Base-by-base conservation (phyloP, 176 grass and related monocot species). In the Zoysia japonica region DNA sequence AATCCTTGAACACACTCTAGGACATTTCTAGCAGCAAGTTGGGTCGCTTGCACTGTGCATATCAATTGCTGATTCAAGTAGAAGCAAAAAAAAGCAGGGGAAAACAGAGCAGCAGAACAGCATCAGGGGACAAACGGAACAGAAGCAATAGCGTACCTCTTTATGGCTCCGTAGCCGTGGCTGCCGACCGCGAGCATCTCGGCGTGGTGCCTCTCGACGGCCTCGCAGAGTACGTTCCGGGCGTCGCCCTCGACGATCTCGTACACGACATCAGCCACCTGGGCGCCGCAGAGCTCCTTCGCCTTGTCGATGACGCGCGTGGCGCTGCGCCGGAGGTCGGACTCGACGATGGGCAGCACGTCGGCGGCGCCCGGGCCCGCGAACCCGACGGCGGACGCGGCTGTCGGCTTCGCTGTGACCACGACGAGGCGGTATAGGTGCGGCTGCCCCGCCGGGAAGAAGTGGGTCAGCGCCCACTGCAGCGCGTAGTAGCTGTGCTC, bases 401-500 rank as follows among this genome's bases (percentile, higher is more conserved):
- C 80, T 12, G 47, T 73, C 38, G 85, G 95, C 84, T 92, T 98
- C 65, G 92, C 78, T 63, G 65, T 87, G 61, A 98, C 89, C 60
- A 98, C 83, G 77, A 80, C 83, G 54, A 98, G 92, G 78, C 90
- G 84, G 92, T 90, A 98, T 72, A 46, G 70, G 51, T 71, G 77
- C 42, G 40, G 6, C 59, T 65, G 70, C 9, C 14, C 68, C 1
- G 72, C 42, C 28, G 87, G 67, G 92, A 98, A 98, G 88, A 98
- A 98, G 86, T 94, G 95, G 41, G 45, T 72, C 3, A 98, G 84
- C 19, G 90, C 92, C 95, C 92, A 98, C 89, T 92, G 89, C 48
- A 97, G 89, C 59, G 94, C 94, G 85, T 97, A 89, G 88, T 81
- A 86, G 86, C 94, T 97, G 82, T 87, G 95, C 2, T 98, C 95